Conservation (phyloP, 2,329 filamentous ascomycete species). For the Nemania diffusa region DNA sequence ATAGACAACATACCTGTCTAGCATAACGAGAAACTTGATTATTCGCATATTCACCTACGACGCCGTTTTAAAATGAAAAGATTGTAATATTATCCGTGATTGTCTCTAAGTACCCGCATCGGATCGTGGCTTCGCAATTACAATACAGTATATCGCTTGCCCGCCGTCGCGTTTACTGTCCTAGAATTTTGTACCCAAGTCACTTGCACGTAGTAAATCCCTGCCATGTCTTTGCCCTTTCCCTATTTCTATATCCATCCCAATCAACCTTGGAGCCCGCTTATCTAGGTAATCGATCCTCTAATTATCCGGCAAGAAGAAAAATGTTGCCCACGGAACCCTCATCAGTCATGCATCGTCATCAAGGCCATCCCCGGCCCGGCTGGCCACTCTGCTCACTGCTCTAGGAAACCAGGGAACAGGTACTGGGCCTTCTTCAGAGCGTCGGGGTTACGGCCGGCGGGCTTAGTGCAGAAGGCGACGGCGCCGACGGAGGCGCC, state of each 20-base stretch:
- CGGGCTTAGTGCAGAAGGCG: slow-evolving; percentile 81
- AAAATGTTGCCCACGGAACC: background rate
- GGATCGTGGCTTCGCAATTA: background rate
- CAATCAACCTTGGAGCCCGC: background rate
- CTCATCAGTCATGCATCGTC: slow-evolving; percentile 22
- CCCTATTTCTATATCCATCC: background rate
- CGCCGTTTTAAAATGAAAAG: background rate
- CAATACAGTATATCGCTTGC: background rate
- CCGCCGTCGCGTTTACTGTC: background rate
- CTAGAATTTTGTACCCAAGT: background rate
- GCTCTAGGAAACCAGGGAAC: slow-evolving; percentile 79
- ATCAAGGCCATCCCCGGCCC: background rate
- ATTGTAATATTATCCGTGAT: background rate
- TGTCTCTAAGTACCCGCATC: background rate
- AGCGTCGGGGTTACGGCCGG: slow-evolving; percentile 77
- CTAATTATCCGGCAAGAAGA: slow-evolving; percentile 1
- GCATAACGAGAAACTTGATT: slow-evolving; percentile 19
- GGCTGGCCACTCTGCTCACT: background rate
- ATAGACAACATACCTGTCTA: slow-evolving; percentile 18
- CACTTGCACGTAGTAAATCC: background rate
- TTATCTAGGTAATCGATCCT: slow-evolving; percentile 10
- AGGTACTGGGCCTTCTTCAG: slow-evolving; percentile 85
- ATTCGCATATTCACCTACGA: background rate
- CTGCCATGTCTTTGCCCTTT: background rate
- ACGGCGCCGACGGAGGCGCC: slow-evolving; percentile 81